These are phyloP conservation scores for Xerocomus amazonicus DNA, from an alignment of 1,284 basidiomycete genomes.

Conservation along the genomic window DNA sequence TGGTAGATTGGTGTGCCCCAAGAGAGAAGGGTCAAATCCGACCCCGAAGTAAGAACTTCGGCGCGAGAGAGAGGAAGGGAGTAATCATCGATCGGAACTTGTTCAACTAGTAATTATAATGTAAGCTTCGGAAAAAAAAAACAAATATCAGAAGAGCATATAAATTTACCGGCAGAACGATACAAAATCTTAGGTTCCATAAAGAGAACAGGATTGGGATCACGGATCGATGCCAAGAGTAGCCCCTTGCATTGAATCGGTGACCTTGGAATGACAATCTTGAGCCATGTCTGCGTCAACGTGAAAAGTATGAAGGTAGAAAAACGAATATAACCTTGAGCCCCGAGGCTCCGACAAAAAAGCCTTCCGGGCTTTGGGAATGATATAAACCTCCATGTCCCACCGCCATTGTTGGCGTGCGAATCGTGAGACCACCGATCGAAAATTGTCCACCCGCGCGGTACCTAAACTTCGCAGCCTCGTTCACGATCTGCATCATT, in stretches of 20 bases:
- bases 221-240: slow-evolving; percentile 79
- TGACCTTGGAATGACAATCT: slow-evolving; percentile 89
- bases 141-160: not conserved
- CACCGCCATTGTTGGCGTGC: slow-evolving; percentile 87
- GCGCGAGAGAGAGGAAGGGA: slow-evolving; percentile 76
- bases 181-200: slow-evolving; percentile 94
- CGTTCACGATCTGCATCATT: slow-evolving; percentile 77
- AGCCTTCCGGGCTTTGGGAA: slow-evolving; percentile 92
- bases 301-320: not conserved
- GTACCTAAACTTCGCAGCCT: slow-evolving; percentile 92
- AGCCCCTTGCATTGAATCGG: slow-evolving; percentile 95
- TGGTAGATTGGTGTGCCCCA: slow-evolving; percentile 94
- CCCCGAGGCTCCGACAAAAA: slow-evolving; percentile 88
- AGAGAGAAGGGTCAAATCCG: slow-evolving; percentile 83
- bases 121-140: slow-evolving; percentile 11
- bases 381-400: slow-evolving; percentile 94
- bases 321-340: slow-evolving; percentile 61
- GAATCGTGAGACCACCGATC: slow-evolving; percentile 83
- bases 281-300: not conserved
- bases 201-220: slow-evolving; percentile 91
- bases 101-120: slow-evolving; percentile 61
- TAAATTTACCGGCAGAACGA: slow-evolving; percentile 61
- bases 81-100: slow-evolving; percentile 88
- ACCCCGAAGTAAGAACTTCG: slow-evolving; percentile 71
- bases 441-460: slow-evolving; percentile 84